Evolutionary conservation across 257 asterid genomes (phyloP).

Genomic region (Voacanga thouarsii): DNA sequence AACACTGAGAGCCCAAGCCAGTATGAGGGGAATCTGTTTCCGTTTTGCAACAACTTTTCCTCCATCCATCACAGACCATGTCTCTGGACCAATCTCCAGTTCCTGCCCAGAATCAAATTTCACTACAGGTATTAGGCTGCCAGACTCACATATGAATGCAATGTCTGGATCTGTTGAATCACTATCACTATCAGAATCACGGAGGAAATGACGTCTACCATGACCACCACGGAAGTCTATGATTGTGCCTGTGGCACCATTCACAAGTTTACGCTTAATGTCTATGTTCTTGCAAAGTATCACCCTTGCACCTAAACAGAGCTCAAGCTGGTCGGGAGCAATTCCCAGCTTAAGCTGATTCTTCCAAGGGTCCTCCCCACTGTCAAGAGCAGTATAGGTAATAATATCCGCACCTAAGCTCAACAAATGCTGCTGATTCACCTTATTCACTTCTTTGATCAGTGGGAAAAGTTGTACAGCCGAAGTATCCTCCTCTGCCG

Average conservation of each 20-base stretch:
- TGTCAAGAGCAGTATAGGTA: constrained; percentile 50
- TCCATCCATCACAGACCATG: constrained; percentile 60
- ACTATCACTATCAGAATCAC: constrained; percentile 11
- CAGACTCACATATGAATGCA: constrained; percentile 35
- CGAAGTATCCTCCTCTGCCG: constrained; percentile 57
- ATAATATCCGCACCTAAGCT: constrained; percentile 34
- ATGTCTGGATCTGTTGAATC: constrained; percentile 15
- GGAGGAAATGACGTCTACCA: too few species aligned
- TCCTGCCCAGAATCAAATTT: constrained; percentile 62
- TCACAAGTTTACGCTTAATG: constrained; percentile 46
- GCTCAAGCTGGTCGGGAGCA: constrained; percentile 51
- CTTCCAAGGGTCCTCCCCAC: constrained; percentile 39
- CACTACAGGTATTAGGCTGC: constrained; percentile 59
- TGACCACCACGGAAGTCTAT: constrained; percentile 22
- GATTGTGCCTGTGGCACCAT: constrained; percentile 74
- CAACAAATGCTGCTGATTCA: constrained; percentile 45
- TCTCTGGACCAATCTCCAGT: constrained; percentile 43
- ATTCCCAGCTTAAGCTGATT: constrained; percentile 55
- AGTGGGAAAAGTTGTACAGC: constrained; percentile 66
- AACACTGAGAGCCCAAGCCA: constrained; percentile 88
- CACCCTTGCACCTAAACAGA: constrained; percentile 65
- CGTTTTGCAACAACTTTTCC: constrained; percentile 51
- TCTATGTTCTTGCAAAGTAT: constrained; percentile 57
- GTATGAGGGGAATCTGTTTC: constrained; percentile 64
- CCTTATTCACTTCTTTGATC: constrained; percentile 52